These are phyloP conservation scores for Setomelanomma holmii DNA, from an alignment of 2,329 filamentous ascomycete species.

Conservation along the genomic window DNA sequence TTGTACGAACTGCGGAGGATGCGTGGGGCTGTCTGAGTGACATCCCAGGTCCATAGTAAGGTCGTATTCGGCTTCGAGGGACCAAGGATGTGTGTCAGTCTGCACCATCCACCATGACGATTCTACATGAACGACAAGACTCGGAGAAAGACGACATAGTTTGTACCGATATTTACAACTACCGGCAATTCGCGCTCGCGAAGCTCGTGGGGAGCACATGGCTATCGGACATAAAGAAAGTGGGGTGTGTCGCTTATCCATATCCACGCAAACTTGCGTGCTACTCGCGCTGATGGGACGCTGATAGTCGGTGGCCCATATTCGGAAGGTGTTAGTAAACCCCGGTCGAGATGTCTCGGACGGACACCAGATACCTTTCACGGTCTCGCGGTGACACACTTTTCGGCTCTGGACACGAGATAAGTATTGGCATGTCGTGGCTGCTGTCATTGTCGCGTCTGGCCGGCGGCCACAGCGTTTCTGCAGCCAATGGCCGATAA, in stretches of 20 bases:
- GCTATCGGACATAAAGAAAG: background rate
- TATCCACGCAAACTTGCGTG: background rate
- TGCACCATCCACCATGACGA: no score
- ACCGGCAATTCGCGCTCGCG: background rate
- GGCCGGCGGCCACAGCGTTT: background rate
- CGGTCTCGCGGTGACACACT: background rate
- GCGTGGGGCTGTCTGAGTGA: background rate
- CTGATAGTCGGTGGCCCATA: background rate
- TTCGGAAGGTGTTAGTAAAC: conserved; percentile 2
- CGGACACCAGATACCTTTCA: background rate
- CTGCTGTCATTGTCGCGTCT: background rate
- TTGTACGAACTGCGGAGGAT: background rate
- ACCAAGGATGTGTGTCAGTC: no score
- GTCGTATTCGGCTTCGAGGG: no score
- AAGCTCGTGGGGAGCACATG: background rate
- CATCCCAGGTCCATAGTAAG: no score
- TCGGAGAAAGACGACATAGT: no score
- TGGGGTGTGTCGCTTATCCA: background rate
- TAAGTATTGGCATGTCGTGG: background rate
- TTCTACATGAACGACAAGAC: background rate
- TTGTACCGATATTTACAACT: no score
- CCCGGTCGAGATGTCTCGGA: background rate
- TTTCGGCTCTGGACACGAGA: background rate
- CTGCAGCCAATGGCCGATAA: background rate
- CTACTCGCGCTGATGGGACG: background rate